These are phyloP conservation scores for Suillus placidus DNA, from an alignment of 768 basidiomycete species.

Conservation along the genomic window DNA sequence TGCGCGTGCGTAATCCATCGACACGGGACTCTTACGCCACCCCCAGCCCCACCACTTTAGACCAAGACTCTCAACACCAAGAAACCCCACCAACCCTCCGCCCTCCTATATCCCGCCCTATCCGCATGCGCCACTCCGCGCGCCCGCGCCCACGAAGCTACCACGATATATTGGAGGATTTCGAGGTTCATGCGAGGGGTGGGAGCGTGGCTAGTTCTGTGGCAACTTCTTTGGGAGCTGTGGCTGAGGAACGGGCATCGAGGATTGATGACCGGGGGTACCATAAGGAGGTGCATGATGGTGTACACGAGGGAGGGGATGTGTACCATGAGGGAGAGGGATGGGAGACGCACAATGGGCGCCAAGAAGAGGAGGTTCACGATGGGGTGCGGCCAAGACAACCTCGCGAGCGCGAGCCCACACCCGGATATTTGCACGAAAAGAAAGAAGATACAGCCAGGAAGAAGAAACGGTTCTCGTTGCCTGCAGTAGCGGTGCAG, in stretches of 20 bases:
- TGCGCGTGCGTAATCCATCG: background rate
- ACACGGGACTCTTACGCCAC: background rate
- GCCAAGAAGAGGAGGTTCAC: background rate
- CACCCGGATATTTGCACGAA: background rate
- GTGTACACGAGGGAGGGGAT: background rate
- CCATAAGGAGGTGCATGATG: conserved; percentile 15
- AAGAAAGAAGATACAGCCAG: conserved; percentile 61
- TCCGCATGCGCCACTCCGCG: conserved; percentile 36
- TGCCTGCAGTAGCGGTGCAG: conserved; percentile 78
- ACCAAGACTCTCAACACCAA: background rate
- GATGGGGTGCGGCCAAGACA: background rate
- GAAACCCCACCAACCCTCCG: background rate
- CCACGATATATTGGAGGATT: conserved; percentile 67
- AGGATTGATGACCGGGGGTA: conserved; percentile 10
- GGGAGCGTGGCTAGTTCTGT: conserved; percentile 34
- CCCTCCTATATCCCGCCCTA: conserved; percentile 18
- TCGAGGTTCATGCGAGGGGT: conserved; percentile 42
- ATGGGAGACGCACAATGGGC: background rate
- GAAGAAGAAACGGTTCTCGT: conserved; percentile 69
- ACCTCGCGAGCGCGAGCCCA: background rate
- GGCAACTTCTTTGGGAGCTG: conserved; percentile 28
- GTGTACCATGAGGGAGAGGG: background rate
- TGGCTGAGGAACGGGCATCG: background rate
- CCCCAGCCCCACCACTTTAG: background rate
- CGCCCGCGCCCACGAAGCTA: conserved; percentile 59